Conservation (phyloP, 352 stramenopile genomes). For the Phytopythium kandeliae region DNA sequence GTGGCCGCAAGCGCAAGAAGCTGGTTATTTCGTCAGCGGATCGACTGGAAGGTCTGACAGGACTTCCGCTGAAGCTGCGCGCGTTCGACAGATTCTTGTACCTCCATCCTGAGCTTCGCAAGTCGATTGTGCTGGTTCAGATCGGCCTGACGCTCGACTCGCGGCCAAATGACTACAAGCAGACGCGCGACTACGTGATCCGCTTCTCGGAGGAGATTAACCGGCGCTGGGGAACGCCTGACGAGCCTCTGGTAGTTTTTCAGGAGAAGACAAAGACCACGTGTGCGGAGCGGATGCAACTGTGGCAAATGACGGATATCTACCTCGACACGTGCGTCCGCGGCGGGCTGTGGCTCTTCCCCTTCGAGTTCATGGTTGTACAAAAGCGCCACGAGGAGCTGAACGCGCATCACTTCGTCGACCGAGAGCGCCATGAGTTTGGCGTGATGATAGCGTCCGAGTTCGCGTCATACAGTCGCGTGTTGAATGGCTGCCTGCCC, state of each 20-base stretch:
- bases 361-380: constrained; percentile 73
- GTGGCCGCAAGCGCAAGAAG: constrained; percentile 22
- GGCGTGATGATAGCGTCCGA: constrained; percentile 95
- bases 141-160: constrained; percentile 69
- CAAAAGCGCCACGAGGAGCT: constrained; percentile 49
- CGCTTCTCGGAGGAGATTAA: constrained; percentile 93
- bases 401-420: constrained; percentile 14
- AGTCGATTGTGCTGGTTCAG: constrained; percentile 73
- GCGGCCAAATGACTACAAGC: constrained; percentile 90
- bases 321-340: constrained; percentile 70
- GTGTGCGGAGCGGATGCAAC: constrained; percentile 56
- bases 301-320: constrained; percentile 66
- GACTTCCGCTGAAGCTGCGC: constrained; percentile 95
- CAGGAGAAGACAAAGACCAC: constrained; percentile 62
- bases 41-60: constrained; percentile 94
- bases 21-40: constrained; percentile 90
- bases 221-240: constrained; percentile 48
- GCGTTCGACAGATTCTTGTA: constrained; percentile 95
- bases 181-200: constrained; percentile 88
- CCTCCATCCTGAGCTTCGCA: constrained; percentile 64
- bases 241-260: constrained; percentile 65
- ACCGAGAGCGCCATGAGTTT: constrained; percentile 29
- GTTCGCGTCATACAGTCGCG: constrained; percentile 94
- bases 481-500: constrained; percentile 95
- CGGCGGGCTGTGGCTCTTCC: constrained; percentile 59